A percentile compares a stretch with the other conserved stretches of the same genome.
phyloP scores from a whole-genome alignment of 306 rosid genomes.

The Carpinus fangiana region DNA sequence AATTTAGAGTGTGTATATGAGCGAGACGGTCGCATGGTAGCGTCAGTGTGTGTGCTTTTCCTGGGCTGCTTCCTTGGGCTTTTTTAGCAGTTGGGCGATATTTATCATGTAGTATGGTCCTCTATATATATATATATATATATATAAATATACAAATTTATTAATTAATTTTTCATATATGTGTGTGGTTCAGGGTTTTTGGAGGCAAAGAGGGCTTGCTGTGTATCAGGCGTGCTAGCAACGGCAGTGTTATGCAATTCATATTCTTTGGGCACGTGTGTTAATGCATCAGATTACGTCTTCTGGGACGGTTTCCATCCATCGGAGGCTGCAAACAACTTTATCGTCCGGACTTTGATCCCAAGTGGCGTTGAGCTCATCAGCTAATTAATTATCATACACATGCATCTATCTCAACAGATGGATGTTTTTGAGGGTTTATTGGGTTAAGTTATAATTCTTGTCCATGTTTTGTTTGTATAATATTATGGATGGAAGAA shows the following conservation, averaged over 20 bases:
- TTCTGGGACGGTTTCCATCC: constrained; percentile 87
- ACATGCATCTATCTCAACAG: no score
- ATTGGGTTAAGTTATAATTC: no score
- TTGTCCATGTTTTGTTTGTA: no score
- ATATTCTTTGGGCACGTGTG: constrained; percentile 57
- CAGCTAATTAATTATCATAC: constrained; percentile 25
- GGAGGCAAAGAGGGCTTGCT: constrained; percentile 67
- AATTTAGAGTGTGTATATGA: no score
- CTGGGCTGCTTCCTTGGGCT: no score
- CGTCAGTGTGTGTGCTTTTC: no score
- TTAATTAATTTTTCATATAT: background rate
- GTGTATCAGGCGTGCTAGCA: constrained; percentile 70
- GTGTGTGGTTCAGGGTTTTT: constrained; percentile 47
- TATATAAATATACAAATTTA: background rate
- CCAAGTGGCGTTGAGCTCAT: constrained; percentile 52
- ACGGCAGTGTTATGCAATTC: constrained; percentile 58
- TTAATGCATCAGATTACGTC: constrained; percentile 68
- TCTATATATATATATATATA: no score
- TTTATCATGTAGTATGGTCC: no score
- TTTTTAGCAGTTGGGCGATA: no score
- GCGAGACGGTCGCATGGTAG: no score
- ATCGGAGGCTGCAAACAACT: constrained; percentile 55
- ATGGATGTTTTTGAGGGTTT: no score
- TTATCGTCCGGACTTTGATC: constrained; percentile 42
- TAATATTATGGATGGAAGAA: no score